A percentile compares a stretch with the other conserved stretches of the same genome.
Conservation (phyloP, 495 filamentous ascomycete species). For the Xylaria castorea region DNA sequence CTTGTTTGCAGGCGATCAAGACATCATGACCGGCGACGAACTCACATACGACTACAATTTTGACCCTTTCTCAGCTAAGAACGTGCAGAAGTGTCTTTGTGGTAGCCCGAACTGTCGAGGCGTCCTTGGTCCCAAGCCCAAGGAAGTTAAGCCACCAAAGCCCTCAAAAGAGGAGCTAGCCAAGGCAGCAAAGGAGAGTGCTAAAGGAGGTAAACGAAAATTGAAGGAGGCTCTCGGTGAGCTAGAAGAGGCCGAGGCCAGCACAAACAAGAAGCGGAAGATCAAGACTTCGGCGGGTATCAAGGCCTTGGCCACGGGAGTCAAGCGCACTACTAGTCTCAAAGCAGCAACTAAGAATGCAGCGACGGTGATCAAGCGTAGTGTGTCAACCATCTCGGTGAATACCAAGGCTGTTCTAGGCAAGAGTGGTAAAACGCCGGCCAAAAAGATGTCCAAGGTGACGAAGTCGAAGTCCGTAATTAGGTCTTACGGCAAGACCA, state of each 20-base stretch:
- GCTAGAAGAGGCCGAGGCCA: slow-evolving; percentile 37
- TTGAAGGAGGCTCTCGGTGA: slow-evolving; percentile 47
- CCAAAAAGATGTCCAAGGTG: slow-evolving; percentile 33
- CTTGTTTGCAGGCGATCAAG: slow-evolving; percentile 87
- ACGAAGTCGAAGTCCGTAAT: slow-evolving; percentile 40
- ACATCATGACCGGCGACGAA: slow-evolving; percentile 92
- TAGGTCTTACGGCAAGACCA: slow-evolving; percentile 41
- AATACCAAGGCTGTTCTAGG: slow-evolving; percentile 40
- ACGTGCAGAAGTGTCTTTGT: slow-evolving; percentile 83
- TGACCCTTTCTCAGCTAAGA: slow-evolving; percentile 83
- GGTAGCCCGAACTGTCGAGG: slow-evolving; percentile 78
- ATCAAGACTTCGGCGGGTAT: slow-evolving; percentile 44
- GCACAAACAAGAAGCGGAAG: slow-evolving; percentile 50
- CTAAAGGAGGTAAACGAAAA: slow-evolving; percentile 50
- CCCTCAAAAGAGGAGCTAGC: slow-evolving; percentile 36
- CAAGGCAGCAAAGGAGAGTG: slow-evolving; percentile 40
- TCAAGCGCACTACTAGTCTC: slow-evolving; percentile 35
- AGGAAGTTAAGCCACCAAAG: slow-evolving; percentile 57
- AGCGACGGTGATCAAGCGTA: slow-evolving; percentile 44
- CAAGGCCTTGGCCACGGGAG: slow-evolving; percentile 38
- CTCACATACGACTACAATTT: slow-evolving; percentile 99
- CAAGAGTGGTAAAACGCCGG: slow-evolving; percentile 29
- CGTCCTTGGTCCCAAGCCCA: slow-evolving; percentile 76
- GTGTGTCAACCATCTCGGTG: slow-evolving; percentile 47
- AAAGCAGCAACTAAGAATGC: slow-evolving; percentile 41